Base-by-base conservation (phyloP, 257 asterid species). In the Paulownia fortunei region DNA sequence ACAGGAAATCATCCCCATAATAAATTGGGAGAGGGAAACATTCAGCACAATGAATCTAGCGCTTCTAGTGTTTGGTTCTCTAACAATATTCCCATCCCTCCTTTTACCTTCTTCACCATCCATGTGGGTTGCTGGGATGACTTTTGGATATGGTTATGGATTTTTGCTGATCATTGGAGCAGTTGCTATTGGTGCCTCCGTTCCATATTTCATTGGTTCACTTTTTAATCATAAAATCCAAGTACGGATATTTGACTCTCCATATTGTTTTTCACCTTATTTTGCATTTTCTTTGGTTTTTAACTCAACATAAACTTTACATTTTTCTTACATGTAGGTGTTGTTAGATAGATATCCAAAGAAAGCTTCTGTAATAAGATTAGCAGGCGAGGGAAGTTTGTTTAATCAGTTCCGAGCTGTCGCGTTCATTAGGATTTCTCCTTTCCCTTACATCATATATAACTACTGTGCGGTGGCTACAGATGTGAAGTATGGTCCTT, bases 401-500 rank as follows among this genome's bases (percentile, higher is more conserved):
- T 87, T 89, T 68, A 84, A 87, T 60, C 98, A 94, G 92, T 81
- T 87, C 73, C 89, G 93, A 80, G 98, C 97, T 41, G 97, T 94
- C 0, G 79, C 96, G 32, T 78, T 94, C 81, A 92, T 94, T 73
- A 88, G 98, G 81, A 83, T 90, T 73, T 94, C 98, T 79, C 98
- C 98, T n/a, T 92, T 94, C 76, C 98, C 98, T 6, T 90, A 89
- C 76, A 73, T 89, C 8, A 24, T 92, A 55, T 94, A 85, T 74
- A 94, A 94, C 82, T 94, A 94, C 76, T 86, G 92, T 85, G 97
- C 97, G 13, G 92, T 89, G 84, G 97, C 98, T 63, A 92, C 97
- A 0, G 89, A 84, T 64, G 96, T 94, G 63, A 85, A 80, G 80
- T 94, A 87, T 62, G 68, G 76, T 47, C 96, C 97, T 64, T 94